Percentiles rank a stretch among this genome's conserved stretches.
Evolutionary conservation across 768 basidiomycete genomes (phyloP).

Genomic region (Clathrus columnatus): DNA sequence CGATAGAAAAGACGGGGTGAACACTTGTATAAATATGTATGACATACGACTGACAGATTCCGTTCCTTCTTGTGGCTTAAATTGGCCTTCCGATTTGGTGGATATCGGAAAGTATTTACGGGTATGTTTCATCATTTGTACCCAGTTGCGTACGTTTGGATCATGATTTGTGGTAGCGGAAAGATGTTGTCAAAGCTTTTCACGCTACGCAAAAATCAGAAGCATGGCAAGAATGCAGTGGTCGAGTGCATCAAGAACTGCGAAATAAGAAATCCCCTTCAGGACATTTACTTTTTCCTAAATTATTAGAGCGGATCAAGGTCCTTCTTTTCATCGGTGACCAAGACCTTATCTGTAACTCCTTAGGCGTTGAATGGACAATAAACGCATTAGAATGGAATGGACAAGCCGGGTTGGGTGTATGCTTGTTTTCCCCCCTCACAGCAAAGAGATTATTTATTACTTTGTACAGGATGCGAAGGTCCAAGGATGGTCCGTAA

Average conservation of each 20-base stretch:
- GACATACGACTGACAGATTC: constrained; percentile 87
- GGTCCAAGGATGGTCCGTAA: constrained; percentile 68
- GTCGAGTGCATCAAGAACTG: constrained; percentile 57
- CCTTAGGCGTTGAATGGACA: constrained; percentile 81
- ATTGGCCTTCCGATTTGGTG: constrained; percentile 87
- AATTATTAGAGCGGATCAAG: constrained; percentile 67
- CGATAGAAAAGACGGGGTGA: constrained; percentile 54
- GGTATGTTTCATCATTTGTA: constrained; percentile 37
- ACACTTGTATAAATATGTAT: constrained; percentile 88
- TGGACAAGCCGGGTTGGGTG: constrained; percentile 75
- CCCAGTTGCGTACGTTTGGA: not conserved
- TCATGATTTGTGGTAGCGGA: constrained; percentile 40
- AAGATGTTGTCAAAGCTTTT: constrained; percentile 71
- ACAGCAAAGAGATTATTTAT: constrained; percentile 7
- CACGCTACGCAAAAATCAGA: constrained; percentile 73
- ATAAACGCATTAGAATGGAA: constrained; percentile 82
- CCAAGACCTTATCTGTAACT: constrained; percentile 95
- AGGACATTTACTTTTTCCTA: constrained; percentile 67
- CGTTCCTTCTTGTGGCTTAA: constrained; percentile 88
- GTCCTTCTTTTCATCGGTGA: constrained; percentile 92
- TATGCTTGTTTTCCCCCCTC: constrained; percentile 36
- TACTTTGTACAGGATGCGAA: constrained; percentile 43
- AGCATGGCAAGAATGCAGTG: constrained; percentile 82
- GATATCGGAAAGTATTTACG: constrained; percentile 70
- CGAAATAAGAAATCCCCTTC: constrained; percentile 48